phyloP scores from a whole-genome alignment of 2,329 filamentous ascomycete species.

The Coniosporium tulheliwenetii region DNA sequence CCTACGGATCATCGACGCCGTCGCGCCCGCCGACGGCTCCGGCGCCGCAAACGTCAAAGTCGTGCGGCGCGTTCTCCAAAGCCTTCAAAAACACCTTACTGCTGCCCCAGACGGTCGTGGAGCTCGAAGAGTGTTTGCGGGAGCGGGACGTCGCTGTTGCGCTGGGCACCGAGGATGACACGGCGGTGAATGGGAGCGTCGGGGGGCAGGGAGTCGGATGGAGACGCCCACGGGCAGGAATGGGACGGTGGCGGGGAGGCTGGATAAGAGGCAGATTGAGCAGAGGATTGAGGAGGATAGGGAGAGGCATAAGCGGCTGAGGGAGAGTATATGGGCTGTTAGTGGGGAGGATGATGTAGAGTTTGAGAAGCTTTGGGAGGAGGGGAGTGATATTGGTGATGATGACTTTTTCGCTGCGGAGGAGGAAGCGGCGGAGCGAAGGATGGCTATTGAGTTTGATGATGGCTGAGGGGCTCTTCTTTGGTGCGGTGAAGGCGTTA shows the following conservation, averaged over 20 bases:
- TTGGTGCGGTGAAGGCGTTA: no score
- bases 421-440: slow-evolving; percentile 53
- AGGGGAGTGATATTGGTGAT: slow-evolving; percentile 71
- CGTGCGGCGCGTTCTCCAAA: slow-evolving; percentile 47
- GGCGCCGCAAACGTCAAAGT: slow-evolving; percentile 91
- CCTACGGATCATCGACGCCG: slow-evolving; percentile 76
- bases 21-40: slow-evolving; percentile 72
- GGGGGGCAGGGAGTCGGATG: slow-evolving; percentile 3
- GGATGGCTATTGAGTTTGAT: slow-evolving; percentile 28
- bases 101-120: slow-evolving; percentile 53
- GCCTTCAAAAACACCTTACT: slow-evolving; percentile 60
- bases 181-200: slow-evolving; percentile 8
- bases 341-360: slow-evolving; percentile 51
- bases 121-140: slow-evolving; percentile 72
- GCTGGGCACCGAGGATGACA: slow-evolving; percentile 4
- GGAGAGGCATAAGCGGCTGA: slow-evolving; percentile 78
- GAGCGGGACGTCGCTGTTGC: slow-evolving; percentile 46
- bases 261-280: slow-evolving; percentile 83
- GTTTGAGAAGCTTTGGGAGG: slow-evolving; percentile 70
- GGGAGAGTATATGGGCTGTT: slow-evolving; percentile 90
- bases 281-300: slow-evolving; percentile 94
- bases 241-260: slow-evolving; percentile 25
- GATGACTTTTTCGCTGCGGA: slow-evolving; percentile 66
- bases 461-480: no score
- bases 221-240: slow-evolving; percentile 8